Evolutionary conservation across 2,329 filamentous ascomycete genomes (phyloP), one percentile per base, ranked within the genome.

Genomic region (Fusarium drepaniforme): DNA sequence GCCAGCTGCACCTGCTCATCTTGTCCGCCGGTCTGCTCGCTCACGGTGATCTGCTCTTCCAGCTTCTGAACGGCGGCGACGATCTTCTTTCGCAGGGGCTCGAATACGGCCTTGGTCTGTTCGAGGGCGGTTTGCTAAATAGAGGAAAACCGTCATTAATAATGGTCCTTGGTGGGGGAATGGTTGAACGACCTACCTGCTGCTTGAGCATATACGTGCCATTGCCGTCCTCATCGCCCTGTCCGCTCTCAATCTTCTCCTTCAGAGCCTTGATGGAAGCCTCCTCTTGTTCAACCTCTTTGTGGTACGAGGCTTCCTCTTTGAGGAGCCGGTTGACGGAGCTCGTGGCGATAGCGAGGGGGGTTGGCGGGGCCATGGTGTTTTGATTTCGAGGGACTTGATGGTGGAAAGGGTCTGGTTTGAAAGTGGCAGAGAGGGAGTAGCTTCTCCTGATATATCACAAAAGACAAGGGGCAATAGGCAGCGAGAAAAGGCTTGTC

Each of bases 221-320:
- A 83, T 98, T 98, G 77, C 92, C 91, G 71, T 93, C 93, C 11
- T 90, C 88, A 64, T 89, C 87, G 18, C 83, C 85, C 5, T 84
- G 82, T 30, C 83, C 85, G n/a, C 80, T 83, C 49, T 86, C 82
- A 37, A 90, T 82, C 77, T 93, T 91, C 53, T 88, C 86, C 82
- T 92, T 88, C 21, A 97, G 88, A 81, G 91, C 90, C 82, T 89
- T 85, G 74, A 97, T 89, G 67, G 93, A 90, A 71, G 89, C 88
- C 78, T 94, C 88, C 82, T 98, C 96, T 75, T 92, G 88, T 74
- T 89, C 86, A 23, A 96, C 89, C 83, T 99, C 97, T 81, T 93
- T 93, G 87, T 96, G 93, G 86, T 99, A 98, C 79, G 93, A 96
- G 44, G 90, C 87, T 83, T 98, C 94, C 84, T 99, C 97, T 84